Evolutionary conservation across 2,329 filamentous ascomycete genomes (phyloP).

Genomic region (Exophiala dermatitidis): DNA sequence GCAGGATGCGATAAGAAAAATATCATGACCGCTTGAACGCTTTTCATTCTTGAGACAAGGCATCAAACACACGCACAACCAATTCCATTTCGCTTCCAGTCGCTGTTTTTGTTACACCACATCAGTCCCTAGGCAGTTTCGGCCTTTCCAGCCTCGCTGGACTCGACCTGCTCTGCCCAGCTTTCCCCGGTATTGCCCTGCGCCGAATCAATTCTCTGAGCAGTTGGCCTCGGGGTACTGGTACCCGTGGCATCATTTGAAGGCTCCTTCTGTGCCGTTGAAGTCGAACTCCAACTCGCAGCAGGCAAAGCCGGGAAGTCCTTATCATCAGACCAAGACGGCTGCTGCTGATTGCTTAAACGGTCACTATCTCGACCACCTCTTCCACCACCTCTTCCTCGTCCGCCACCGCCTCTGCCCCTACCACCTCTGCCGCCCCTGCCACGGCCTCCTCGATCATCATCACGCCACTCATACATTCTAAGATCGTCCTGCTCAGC

Average conservation of each 20-base stretch:
- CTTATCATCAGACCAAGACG: constrained; percentile 16
- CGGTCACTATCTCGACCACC: neutral
- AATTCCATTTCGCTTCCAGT: neutral
- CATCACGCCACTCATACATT: constrained; percentile 25
- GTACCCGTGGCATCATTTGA: neutral
- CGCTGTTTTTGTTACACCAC: no score
- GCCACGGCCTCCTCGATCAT: constrained; percentile 16
- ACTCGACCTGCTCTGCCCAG: constrained; percentile 28
- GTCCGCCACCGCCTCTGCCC: constrained; percentile 13
- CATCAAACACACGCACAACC: neutral
- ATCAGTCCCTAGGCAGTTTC: no score
- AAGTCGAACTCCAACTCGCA: neutral
- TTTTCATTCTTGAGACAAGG: neutral
- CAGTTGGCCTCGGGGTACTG: constrained; percentile 1
- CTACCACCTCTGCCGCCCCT: constrained; percentile 16
- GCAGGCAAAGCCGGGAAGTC: constrained; percentile 27
- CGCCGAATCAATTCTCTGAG: constrained; percentile 8
- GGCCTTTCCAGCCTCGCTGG: constrained; percentile 16
- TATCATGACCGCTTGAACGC: constrained; percentile 7
- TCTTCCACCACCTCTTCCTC: constrained; percentile 9
- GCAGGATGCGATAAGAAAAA: neutral
- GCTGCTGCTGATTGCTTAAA: constrained; percentile 7
- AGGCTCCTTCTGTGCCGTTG: neutral
- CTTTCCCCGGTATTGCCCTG: constrained; percentile 18
- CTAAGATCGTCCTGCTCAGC: constrained; percentile 22